Evolutionary conservation across 345 rosid species (phyloP).

Genomic region (Citrus unshiu): DNA sequence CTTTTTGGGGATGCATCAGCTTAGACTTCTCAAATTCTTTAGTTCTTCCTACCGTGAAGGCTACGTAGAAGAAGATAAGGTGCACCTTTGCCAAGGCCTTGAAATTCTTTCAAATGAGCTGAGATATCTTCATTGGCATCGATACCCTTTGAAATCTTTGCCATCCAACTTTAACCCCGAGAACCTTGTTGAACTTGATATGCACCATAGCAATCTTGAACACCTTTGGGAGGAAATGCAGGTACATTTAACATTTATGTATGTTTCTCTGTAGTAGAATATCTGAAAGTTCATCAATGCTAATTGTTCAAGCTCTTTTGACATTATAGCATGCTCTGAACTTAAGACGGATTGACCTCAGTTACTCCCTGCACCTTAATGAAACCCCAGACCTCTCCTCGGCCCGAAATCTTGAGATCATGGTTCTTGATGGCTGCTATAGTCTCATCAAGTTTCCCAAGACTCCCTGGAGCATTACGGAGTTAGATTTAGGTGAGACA

Average conservation of each 20-base stretch:
- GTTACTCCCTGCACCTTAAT: not conserved
- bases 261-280: not conserved
- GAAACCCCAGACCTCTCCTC: not conserved
- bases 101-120: constrained; percentile 7
- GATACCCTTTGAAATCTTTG: not conserved
- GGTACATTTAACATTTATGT: not conserved
- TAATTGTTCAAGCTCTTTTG: not conserved
- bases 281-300: not conserved
- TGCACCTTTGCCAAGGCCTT: not conserved
- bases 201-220: not conserved
- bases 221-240: not conserved
- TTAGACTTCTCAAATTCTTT: not conserved
- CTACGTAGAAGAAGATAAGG: not conserved
- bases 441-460: constrained; percentile 1
- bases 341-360: not conserved
- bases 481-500: not conserved
- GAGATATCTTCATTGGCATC: not conserved
- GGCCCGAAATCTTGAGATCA: not conserved
- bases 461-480: not conserved
- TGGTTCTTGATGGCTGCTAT: not conserved
- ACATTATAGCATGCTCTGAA: not conserved
- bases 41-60: not conserved
- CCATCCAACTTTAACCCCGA: not conserved
- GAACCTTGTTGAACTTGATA: not conserved
- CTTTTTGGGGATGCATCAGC: not conserved